Base-by-base conservation (phyloP, 2,329 filamentous ascomycete species). In the Paraphoma chrysanthemicola region DNA sequence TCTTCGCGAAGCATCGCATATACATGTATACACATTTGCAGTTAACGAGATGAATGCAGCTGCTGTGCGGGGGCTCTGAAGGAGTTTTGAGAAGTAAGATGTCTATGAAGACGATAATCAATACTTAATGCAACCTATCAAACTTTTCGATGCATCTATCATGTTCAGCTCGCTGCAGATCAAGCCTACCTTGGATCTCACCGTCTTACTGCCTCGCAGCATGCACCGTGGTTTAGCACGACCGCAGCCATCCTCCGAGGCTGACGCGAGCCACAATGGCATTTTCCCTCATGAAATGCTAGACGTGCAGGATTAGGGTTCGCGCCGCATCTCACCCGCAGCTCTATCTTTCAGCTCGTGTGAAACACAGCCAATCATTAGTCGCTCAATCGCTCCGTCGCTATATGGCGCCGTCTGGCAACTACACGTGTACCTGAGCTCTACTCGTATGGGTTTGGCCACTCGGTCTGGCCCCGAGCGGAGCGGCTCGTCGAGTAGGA, bases 301-400 rank as follows among this genome's bases (percentile, higher is more conserved):
- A 23, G 31, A 31, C 14, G n/a, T 33, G 31, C 31, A 46, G 18
- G 10, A 16, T 45, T 52, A 52, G 51, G 58, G 55, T 49, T 48
- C 48, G 58, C 44, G 55, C 51, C 53, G 55, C 53, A 51, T 51
- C 50, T 56, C 53, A 55, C 59, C 56, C 33, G 56, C 51, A 57
- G 57, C 12, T 45, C 28, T 36, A 51, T 44, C 44, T 44, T 47
- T 47, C 51, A 57, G 58, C 52, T 53, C 33, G 30, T 16, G 23
- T 10, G 14, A 16, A 54, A 48, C 31, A 43, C 41, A 33, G 12
- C 58, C 60, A 59, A 61, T 57, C 18, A 51, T 8, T 33, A n/a
- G 14, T 9, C 23, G 28, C 39, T 10, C 33, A 10, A 2, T 14
- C 7, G 33, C 33, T 14, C 33, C 33, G 10, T n/a, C 14, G 16